Evolutionary conservation across 331 rosid genomes (phyloP), one percentile per base, ranked within the genome.

Genomic region (Dryas integrifolia): DNA sequence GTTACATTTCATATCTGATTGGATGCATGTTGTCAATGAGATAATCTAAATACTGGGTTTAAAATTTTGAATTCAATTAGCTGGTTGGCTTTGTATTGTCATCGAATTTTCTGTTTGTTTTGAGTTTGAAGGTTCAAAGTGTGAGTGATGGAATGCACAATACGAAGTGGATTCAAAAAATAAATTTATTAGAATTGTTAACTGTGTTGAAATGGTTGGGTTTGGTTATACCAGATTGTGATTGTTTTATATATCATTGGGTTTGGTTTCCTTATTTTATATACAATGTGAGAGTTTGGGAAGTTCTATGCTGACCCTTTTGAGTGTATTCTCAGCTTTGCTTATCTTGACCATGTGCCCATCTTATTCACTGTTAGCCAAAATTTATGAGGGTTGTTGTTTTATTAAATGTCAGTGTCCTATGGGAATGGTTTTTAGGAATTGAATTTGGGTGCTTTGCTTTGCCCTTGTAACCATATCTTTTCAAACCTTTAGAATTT

Each of bases 221-320:
- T 14, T n/a, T 73, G n/a, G 55, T 72, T 72, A 72, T 75, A 55
- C 72, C 63, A 70, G 72, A 51, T 78, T 62, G 55, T 70, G 78
- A 11, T 76, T 74, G 45, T 81, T 61, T 67, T 35, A 18, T 66
- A 68, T 52, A 69, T 49, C 74, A 46, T 26, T 72, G 60, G 79
- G 69, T 68, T 44, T 45, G 62, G 41, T 78, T 72, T 69, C 55
- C 60, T 15, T 72, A 47, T 48, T 47, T 67, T 69, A 40, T 40
- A 7, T 53, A 21, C 46, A 58, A 24, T 41, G 51, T 10, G 47
- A 56, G 74, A 53, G 57, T 26, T 72, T 44, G 39, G 49, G 71
- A 65, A 77, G 75, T 79, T 85, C 14, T 64, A 39, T 7, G 70
- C 26, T 14, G 78, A 52, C 13, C 39, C 58, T 48, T 51, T 30